Evolutionary conservation across 2,329 filamentous ascomycete genomes (phyloP), one percentile per base, ranked within the genome.

Genomic region (Fusarium keratoplasticum): DNA sequence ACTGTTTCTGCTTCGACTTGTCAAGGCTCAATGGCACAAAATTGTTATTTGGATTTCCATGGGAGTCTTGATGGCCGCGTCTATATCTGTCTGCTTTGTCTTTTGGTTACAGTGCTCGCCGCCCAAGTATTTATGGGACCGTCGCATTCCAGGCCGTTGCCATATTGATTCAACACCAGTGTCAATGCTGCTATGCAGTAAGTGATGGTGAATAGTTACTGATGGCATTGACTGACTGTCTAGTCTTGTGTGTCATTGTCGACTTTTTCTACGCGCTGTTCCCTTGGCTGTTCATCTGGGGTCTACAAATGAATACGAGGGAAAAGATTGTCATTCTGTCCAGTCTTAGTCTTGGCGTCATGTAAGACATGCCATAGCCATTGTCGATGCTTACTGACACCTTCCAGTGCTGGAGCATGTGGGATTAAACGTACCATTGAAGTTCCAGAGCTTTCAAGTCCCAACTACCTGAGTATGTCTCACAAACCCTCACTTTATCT

Each of bases 231-330:
- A 2, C 67, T 77, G 44, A 77, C 16, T 2, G 0, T 1, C 7
- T 5, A 76, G 73, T 76, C 25, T 36, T 76, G 27, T 77, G 77
- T 10, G 78, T 83, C 1, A 70, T 82, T 8, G 76, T 79, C 55
- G 84, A 85, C 67, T 83, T 85, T 58, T 82, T 82, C 59, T 84
- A 82, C 8, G 83, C 83, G 54, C 64, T 79, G 0, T 83, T 86
- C 6, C 85, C 85, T 0, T 87, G 85, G 84, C 78, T 84, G 1
- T 79, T 86, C 9, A 81, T 86, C 25, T 86, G 84, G 83, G 80
- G 81, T 0, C 68, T 86, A 9, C 82, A 84, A 35, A 86, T 87
- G 83, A 82, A 83, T 16, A 81, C 76, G n/a, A 80, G 83, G 18
- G 85, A 87, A 47, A 86, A 86, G 75, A 79, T 85, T 27, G 79